phyloP scores from a whole-genome alignment of 306 rosid genomes.

The Cicer pinnatifidum region DNA sequence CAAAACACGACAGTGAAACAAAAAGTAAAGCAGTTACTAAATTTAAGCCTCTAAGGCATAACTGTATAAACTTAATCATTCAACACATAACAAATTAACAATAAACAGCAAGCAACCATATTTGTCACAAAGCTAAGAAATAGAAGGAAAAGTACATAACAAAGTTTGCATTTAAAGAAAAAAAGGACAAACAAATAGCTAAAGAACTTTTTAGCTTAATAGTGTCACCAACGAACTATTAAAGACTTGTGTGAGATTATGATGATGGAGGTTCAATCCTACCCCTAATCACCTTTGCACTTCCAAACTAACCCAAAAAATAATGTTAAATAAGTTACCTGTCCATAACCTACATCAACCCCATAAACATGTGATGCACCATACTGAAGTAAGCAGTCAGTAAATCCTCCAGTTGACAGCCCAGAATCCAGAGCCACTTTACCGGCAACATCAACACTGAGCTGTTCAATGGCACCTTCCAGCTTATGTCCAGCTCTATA shows the following conservation, averaged over 20 bases:
- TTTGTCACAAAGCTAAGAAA: conserved; percentile 6
- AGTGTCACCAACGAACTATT: not conserved
- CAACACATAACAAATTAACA: not conserved
- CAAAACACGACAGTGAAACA: not conserved
- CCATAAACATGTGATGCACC: conserved; percentile 93
- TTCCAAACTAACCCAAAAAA: conserved; percentile 1
- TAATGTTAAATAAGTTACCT: conserved; percentile 55
- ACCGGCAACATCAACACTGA: conserved; percentile 71
- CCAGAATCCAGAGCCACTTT: conserved; percentile 97
- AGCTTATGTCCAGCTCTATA: conserved; percentile 91
- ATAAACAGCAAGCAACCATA: not conserved
- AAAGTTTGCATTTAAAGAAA: not conserved
- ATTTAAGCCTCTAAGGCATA: not conserved
- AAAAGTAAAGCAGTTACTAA: not conserved
- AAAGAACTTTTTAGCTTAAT: not conserved
- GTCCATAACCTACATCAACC: conserved; percentile 95
- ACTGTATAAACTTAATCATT: not conserved
- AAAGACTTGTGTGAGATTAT: not conserved
- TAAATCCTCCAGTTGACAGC: conserved; percentile 92
- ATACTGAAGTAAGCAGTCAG: conserved; percentile 92
- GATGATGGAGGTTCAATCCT: not conserved
- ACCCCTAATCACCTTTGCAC: conserved; percentile 5
- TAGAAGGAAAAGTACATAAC: not conserved
- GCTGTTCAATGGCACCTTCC: conserved; percentile 91
- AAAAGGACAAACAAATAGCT: not conserved